phyloP scores from a whole-genome alignment of 257 asterid genomes.

The Paraleonurus japonicus region DNA sequence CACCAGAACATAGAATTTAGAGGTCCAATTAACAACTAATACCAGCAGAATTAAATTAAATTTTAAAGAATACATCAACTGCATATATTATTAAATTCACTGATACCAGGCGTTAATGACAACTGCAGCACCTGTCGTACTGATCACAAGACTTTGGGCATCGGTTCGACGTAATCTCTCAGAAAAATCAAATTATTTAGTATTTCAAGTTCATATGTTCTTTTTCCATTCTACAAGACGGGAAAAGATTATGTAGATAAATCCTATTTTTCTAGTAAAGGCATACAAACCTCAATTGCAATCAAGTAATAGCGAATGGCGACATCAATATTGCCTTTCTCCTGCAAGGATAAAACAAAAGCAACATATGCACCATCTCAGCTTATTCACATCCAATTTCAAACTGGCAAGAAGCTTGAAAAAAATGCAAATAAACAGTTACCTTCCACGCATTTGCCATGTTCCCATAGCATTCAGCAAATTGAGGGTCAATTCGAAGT shows the following conservation, averaged over 20 bases:
- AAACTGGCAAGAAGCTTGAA: slow-evolving; percentile 24
- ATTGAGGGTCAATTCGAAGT: slow-evolving; percentile 77
- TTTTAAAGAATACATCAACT: background rate
- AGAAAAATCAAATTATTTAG: background rate
- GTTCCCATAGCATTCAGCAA: slow-evolving; percentile 99
- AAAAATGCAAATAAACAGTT: slow-evolving; percentile 14
- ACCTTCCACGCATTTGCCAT: slow-evolving; percentile 99
- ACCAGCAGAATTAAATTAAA: background rate
- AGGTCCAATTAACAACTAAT: background rate
- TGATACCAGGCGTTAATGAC: background rate
- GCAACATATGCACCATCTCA: slow-evolving; percentile 17
- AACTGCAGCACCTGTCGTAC: background rate
- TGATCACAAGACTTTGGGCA: slow-evolving; percentile 4
- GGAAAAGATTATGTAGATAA: background rate
- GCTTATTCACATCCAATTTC: slow-evolving; percentile 6
- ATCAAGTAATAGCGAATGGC: slow-evolving; percentile 93
- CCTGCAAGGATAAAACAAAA: slow-evolving; percentile 49
- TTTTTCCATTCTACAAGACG: background rate
- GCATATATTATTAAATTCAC: background rate
- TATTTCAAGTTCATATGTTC: background rate
- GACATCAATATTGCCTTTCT: slow-evolving; percentile 89
- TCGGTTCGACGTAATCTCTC: slow-evolving; percentile 2
- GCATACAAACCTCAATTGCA: slow-evolving; percentile 87
- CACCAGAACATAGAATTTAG: background rate
- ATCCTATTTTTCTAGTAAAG: background rate